A percentile compares a stretch with the other conserved stretches of the same genome.
These are phyloP conservation scores for Oryza officinalis DNA, from an alignment of 176 grass and related monocot species.

Conservation along the genomic window DNA sequence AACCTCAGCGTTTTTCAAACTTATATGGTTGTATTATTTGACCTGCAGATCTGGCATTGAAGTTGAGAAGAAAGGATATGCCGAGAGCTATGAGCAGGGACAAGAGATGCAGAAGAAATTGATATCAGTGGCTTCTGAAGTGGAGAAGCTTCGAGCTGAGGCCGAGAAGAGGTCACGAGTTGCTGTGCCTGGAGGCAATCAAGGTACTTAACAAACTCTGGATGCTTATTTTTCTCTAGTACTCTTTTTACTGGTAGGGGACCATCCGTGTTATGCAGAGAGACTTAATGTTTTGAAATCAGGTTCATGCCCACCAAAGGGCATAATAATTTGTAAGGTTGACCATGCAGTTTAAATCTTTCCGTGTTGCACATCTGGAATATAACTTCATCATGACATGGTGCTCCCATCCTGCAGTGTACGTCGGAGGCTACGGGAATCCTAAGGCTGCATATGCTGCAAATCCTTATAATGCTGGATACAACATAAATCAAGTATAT, in stretches of 20 bases:
- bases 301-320: background rate
- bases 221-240: background rate
- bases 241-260: background rate
- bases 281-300: background rate
- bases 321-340: background rate
- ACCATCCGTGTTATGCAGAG: conserved; percentile 5
- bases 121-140: conserved; percentile 81
- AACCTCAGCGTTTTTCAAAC: conserved; percentile 9
- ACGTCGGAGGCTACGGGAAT: conserved; percentile 64
- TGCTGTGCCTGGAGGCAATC: conserved; percentile 51
- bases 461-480: conserved; percentile 58
- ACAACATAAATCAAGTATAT: conserved; percentile 69
- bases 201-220: conserved; percentile 44
- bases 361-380: conserved; percentile 6
- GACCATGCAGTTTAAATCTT: conserved; percentile 7
- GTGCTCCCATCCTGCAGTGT: conserved; percentile 32
- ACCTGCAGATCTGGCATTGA: conserved; percentile 69
- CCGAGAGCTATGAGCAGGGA: conserved; percentile 80
- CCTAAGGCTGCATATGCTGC: conserved; percentile 46
- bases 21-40: conserved; percentile 16
- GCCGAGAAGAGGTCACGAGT: conserved; percentile 62
- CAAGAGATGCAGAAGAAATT: conserved; percentile 89
- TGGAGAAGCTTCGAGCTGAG: conserved; percentile 78
- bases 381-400: background rate
- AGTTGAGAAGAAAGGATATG: conserved; percentile 86